phyloP scores from a whole-genome alignment of 441 rosid species.

The Eruca vesicaria region DNA sequence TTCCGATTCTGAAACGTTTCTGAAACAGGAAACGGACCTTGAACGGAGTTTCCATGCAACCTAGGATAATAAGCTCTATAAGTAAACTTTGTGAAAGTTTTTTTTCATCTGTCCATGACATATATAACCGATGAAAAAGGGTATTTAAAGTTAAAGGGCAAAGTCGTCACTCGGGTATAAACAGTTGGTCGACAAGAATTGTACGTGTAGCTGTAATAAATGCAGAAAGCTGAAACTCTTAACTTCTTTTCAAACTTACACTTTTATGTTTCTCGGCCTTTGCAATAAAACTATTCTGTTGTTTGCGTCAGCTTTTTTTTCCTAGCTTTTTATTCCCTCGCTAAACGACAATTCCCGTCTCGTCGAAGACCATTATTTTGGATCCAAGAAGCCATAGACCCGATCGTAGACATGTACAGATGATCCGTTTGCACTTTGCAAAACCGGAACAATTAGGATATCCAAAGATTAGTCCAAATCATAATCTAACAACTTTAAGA shows the following conservation, averaged over 20 bases:
- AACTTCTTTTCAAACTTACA: conserved; percentile 31
- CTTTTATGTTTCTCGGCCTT: conserved; percentile 33
- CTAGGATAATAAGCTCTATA: background rate
- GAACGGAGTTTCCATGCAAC: too few relatives aligned
- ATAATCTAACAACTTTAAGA: background rate
- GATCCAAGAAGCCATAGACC: conserved; percentile 21
- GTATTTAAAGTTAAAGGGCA: conserved; percentile 3
- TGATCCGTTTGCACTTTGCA: background rate
- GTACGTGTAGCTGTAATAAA: conserved; percentile 48
- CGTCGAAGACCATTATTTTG: conserved; percentile 2
- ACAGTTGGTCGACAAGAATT: conserved; percentile 30
- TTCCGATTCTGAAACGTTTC: too few relatives aligned
- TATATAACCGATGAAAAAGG: background rate
- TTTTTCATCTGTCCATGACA: conserved; percentile 6
- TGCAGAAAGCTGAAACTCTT: conserved; percentile 59
- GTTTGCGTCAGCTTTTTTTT: conserved; percentile 41
- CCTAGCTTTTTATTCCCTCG: background rate
- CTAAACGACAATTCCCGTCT: conserved; percentile 35
- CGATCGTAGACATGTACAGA: background rate
- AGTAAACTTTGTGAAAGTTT: background rate
- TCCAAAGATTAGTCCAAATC: background rate
- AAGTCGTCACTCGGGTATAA: conserved; percentile 4
- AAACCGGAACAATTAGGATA: background rate
- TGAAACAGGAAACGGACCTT: too few relatives aligned
- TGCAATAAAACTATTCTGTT: conserved; percentile 36